Base-by-base conservation (phyloP, 192 early-diverging fungal species). In the Backusella macrospora region DNA sequence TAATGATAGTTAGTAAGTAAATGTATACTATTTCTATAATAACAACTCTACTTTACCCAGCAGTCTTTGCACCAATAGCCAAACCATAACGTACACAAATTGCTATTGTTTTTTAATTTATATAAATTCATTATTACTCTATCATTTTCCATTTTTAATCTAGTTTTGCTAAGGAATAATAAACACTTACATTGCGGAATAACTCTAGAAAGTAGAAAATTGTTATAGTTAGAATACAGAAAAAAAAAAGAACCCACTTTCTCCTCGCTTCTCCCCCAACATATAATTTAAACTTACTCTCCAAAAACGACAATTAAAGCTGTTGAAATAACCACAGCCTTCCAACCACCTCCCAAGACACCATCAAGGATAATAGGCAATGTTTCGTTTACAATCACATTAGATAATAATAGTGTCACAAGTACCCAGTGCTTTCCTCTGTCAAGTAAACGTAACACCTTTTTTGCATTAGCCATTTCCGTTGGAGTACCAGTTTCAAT, bases 331-430 rank as follows among this genome's bases (percentile, higher is more conserved):
- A 98, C 74, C 21, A 99, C 90, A 29, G 96, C 98, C 21, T 87
- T 86, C 64, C 91, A 83, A 1, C 95, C 96, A 48, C 92, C 92
- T 13, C 91, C 91, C 38, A 90, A 84, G 4, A 95, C 85, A 14
- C 87, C 87, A 72, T 96, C 89, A 70, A 95, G 86, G 70, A 96
- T 84, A 71, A 96, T 94, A 6, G 95, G 95, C 71, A 96, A 83
- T 12, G 94, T 92, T 78, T 99, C 98, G 82, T 99, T 99, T 46
- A 98, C 89, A 42, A 99, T 84, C 2, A 96, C 96, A 82, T 99
- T 99, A 13, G 91, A 92, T 48, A 99, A 76, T 14, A 99, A 80
- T 40, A 99, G 79, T 12, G 96, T 97, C 1, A 97, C 95, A 34
- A 99, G 82, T 10, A 99, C 90, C 95, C 96, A 94, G 73, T 98